Base-by-base conservation (phyloP, 306 rosid species). In the Castanea crenata region DNA sequence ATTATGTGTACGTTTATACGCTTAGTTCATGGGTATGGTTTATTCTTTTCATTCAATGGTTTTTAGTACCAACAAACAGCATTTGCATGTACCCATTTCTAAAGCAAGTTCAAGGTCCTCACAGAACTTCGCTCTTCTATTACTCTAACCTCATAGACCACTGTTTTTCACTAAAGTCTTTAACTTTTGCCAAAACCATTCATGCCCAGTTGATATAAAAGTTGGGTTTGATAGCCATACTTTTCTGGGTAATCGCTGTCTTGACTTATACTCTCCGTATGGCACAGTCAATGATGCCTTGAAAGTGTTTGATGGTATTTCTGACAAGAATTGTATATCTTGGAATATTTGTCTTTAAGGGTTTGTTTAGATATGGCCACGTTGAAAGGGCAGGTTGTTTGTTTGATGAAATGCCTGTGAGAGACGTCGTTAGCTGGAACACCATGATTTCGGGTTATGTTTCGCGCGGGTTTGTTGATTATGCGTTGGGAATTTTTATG, bases 361-460 rank as follows among this genome's bases (percentile, higher is more conserved):
- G 93, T 20, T 70, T 94, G 58, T 69, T 89, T 5, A 68, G 81
- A 75, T 81, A 83, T 62, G 90, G 92, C 2, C 83, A 88, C 3
- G 34, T 86, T 74, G 81, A 74, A 25, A 79, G 77, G 19, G 96
- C 96, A 10, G 35, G 63, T 70, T 55, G 58, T 55, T 6, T 90
- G 90, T 92, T 90, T 67, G 94, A 82, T 71, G 90, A 44, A 94
- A 94, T 94, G 91, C 92, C 92, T 74, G 86, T 68, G 13, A 90
- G 90, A 80, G 94, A 94, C 68, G 94, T 87, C 2, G 93, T 94
- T 76, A 78, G 87, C 79, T 94, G 98, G 98, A 94, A 94, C 79
- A 81, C 93, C 9, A 79, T 89, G 90, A 87, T 94, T 76, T 90
- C 91, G 5, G 93, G 92, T 62, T 83, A 73, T 75, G 75, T 83